Percentiles rank a stretch among this genome's conserved stretches.
Evolutionary conservation across 2,329 filamentous ascomycete genomes (phyloP).

Genomic region (Neopestalotiopsis rosae): DNA sequence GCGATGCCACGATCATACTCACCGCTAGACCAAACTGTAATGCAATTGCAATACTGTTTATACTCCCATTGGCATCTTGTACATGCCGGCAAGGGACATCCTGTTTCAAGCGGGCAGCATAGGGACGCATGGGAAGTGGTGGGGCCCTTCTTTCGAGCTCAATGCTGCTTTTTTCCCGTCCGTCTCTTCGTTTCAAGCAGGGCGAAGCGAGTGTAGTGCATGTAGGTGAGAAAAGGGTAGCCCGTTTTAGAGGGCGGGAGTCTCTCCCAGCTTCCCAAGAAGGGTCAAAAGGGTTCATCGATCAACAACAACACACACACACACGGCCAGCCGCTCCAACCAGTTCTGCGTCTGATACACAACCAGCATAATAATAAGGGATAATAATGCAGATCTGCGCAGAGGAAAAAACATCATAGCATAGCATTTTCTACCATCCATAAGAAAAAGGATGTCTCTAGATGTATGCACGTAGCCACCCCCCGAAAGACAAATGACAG

Average conservation of each 20-base stretch:
- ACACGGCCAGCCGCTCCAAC: background rate
- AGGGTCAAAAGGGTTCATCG: background rate
- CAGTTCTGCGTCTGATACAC: background rate
- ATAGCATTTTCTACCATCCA: background rate
- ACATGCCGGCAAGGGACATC: background rate
- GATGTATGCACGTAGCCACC: background rate
- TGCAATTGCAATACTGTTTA: background rate
- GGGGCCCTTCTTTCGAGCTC: conserved; percentile 11
- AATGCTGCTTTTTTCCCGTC: conserved; percentile 4
- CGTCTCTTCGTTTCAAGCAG: conserved; percentile 8
- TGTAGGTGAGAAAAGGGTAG: background rate
- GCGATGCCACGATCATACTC: conserved; percentile 26
- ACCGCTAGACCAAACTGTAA: conserved; percentile 23
- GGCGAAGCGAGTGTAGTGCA: conserved; percentile 8
- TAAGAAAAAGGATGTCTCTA: background rate
- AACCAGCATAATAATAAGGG: background rate
- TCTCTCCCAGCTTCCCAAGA: conserved; percentile 2
- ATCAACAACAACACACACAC: background rate
- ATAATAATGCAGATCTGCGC: background rate
- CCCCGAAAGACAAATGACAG: background rate
- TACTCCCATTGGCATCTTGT: background rate
- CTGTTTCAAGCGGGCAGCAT: conserved; percentile 15
- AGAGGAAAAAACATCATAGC: background rate
- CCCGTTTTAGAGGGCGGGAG: background rate
- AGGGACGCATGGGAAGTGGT: background rate